Conservation (phyloP, 768 basidiomycete genomes). For the Tulasnella sp. region DNA sequence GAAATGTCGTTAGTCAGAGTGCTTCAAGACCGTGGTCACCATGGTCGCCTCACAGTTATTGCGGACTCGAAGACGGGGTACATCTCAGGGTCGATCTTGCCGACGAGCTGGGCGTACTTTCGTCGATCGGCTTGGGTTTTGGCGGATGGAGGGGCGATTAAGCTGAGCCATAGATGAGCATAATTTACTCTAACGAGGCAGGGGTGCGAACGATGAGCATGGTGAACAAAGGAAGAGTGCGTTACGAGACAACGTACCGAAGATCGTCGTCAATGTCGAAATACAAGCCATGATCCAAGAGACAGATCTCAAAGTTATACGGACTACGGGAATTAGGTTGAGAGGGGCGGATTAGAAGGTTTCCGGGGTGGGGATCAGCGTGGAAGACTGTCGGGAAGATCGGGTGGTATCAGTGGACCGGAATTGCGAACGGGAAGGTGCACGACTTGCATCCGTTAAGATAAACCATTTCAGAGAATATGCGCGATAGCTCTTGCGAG, state of each 20-base stretch:
- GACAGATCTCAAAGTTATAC: conserved; percentile 91
- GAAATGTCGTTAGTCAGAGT: not conserved
- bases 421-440: conserved; percentile 52
- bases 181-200: conserved; percentile 48
- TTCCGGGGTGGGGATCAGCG: conserved; percentile 47
- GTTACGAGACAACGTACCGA: conserved; percentile 38
- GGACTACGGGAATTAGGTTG: conserved; percentile 53
- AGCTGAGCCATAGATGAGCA: conserved; percentile 60
- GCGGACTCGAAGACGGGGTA: conserved; percentile 94
- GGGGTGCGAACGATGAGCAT: not conserved
- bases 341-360: conserved; percentile 78
- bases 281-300: conserved; percentile 86
- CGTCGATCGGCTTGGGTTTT: conserved; percentile 53
- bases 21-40: conserved; percentile 24
- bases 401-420: conserved; percentile 4
- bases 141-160: conserved; percentile 64
- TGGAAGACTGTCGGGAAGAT: conserved; percentile 31
- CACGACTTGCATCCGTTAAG: conserved; percentile 77
- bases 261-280: conserved; percentile 78
- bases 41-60: conserved; percentile 40
- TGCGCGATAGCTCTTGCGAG: conserved; percentile 75
- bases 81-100: conserved; percentile 82
- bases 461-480: conserved; percentile 94
- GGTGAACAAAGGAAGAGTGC: not conserved
- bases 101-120: conserved; percentile 83